Conservation (phyloP, 805 yeast genomes). For the Candida cerambycidarum region DNA sequence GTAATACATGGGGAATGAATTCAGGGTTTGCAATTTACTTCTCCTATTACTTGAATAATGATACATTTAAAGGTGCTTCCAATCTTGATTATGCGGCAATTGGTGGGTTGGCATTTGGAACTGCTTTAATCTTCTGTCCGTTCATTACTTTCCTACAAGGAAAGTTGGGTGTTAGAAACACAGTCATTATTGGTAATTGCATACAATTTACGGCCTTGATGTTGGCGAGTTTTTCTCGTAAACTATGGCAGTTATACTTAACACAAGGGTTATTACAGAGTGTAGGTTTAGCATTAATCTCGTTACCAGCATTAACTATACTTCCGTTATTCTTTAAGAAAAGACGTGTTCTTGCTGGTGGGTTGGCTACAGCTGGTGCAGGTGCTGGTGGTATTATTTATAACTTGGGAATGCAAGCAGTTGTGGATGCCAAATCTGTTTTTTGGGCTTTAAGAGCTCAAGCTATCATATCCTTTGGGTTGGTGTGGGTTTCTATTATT, state of each 20-base stretch:
- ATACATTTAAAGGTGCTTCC: conserved; percentile 52
- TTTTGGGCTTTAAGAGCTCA: conserved; percentile 52
- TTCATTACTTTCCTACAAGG: conserved; percentile 47
- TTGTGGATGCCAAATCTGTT: conserved; percentile 35
- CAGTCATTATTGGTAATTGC: conserved; percentile 46
- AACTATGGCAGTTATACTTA: conserved; percentile 62
- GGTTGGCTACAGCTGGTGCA: conserved; percentile 48
- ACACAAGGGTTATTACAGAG: conserved; percentile 70
- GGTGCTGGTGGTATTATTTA: conserved; percentile 53
- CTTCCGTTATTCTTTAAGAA: conserved; percentile 71
- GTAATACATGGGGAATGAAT: conserved; percentile 75
- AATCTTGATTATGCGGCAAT: conserved; percentile 61
- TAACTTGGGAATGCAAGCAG: conserved; percentile 46
- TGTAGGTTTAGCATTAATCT: conserved; percentile 53
- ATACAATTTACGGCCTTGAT: conserved; percentile 54
- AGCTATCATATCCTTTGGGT: conserved; percentile 33
- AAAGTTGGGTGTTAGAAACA: conserved; percentile 36
- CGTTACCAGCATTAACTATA: conserved; percentile 56
- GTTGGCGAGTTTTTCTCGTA: conserved; percentile 58
- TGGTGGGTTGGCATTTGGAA: conserved; percentile 64
- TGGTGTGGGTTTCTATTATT: conserved; percentile 19
- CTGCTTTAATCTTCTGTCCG: conserved; percentile 52
- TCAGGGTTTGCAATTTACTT: conserved; percentile 64
- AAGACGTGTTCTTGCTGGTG: conserved; percentile 53
- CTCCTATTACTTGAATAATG: conserved; percentile 50